phyloP scores from a whole-genome alignment of 148 eudicot genomes.

The Arctostaphylos glauca region DNA sequence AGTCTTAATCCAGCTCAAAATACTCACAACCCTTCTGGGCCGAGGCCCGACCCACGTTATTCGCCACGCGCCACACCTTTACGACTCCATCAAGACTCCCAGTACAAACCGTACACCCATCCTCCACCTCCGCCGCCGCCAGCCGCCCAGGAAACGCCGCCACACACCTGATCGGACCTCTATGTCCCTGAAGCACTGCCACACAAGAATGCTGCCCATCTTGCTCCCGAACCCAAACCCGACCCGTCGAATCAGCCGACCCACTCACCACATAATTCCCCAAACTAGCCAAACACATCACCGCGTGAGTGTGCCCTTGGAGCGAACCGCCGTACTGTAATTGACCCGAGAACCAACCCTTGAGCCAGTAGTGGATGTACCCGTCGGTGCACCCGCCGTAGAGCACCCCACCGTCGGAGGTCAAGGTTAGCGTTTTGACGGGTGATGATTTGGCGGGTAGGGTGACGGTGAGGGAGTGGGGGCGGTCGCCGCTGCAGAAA shows the following conservation, averaged over 20 bases:
- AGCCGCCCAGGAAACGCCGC: constrained; percentile 19
- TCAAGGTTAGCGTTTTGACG: constrained; percentile 30
- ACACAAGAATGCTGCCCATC: constrained; percentile 35
- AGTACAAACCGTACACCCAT: constrained; percentile 36
- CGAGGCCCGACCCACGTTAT: background rate
- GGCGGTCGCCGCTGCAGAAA: constrained; percentile 30
- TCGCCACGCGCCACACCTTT: constrained; percentile 40
- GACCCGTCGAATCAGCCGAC: constrained; percentile 36
- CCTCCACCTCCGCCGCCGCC: constrained; percentile 29
- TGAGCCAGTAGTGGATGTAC: constrained; percentile 40
- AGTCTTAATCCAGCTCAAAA: constrained; percentile 19
- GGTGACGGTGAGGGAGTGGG: constrained; percentile 42
- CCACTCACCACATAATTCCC: constrained; percentile 32
- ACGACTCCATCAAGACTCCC: constrained; percentile 45
- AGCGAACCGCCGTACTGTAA: constrained; percentile 38
- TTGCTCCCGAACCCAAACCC: constrained; percentile 37
- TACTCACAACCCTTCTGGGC: constrained; percentile 26
- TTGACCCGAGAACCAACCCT: constrained; percentile 40
- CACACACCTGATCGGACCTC: constrained; percentile 37
- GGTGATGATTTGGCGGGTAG: constrained; percentile 39
- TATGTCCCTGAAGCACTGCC: constrained; percentile 39
- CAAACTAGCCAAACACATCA: constrained; percentile 36
- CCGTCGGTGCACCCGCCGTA: constrained; percentile 49
- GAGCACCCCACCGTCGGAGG: constrained; percentile 25
- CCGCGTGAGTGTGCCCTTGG: constrained; percentile 46